Evolutionary conservation across 78 protist species (phyloP).

Genomic region (Dictyostelium firmibasis): DNA sequence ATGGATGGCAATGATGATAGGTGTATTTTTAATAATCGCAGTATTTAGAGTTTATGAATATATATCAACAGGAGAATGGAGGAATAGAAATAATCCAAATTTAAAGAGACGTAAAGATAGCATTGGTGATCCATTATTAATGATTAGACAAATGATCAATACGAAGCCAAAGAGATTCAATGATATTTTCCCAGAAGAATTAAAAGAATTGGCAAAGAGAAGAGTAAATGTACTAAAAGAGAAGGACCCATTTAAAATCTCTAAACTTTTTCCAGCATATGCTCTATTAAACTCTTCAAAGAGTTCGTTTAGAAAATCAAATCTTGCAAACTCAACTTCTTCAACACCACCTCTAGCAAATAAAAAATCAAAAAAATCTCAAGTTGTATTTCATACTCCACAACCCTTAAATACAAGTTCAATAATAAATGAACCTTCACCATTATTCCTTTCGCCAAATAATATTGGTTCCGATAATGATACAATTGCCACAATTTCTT

Average conservation of each 20-base stretch:
- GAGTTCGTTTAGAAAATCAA: not conserved
- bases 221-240: slow-evolving; percentile 58
- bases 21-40: slow-evolving; percentile 49
- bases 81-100: not conserved
- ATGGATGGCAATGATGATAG: slow-evolving; percentile 81
- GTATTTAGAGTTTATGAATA: slow-evolving; percentile 60
- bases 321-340: slow-evolving; percentile 10
- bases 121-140: slow-evolving; percentile 46
- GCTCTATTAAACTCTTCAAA: not conserved
- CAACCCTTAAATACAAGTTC: not conserved
- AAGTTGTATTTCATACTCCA: slow-evolving; percentile 41
- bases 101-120: slow-evolving; percentile 36
- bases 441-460: slow-evolving; percentile 34
- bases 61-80: slow-evolving; percentile 25
- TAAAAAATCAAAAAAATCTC: not conserved
- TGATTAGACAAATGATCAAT: slow-evolving; percentile 69
- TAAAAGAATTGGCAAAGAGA: slow-evolving; percentile 54
- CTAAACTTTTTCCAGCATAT: slow-evolving; percentile 17
- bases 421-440: slow-evolving; percentile 37
- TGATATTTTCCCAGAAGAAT: slow-evolving; percentile 69
- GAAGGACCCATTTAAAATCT: slow-evolving; percentile 49
- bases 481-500: not conserved
- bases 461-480: not conserved
- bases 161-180: slow-evolving; percentile 62
- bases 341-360: slow-evolving; percentile 13